These are phyloP conservation scores for Auricularia cornea DNA, from an alignment of 768 basidiomycete species.

Conservation along the genomic window DNA sequence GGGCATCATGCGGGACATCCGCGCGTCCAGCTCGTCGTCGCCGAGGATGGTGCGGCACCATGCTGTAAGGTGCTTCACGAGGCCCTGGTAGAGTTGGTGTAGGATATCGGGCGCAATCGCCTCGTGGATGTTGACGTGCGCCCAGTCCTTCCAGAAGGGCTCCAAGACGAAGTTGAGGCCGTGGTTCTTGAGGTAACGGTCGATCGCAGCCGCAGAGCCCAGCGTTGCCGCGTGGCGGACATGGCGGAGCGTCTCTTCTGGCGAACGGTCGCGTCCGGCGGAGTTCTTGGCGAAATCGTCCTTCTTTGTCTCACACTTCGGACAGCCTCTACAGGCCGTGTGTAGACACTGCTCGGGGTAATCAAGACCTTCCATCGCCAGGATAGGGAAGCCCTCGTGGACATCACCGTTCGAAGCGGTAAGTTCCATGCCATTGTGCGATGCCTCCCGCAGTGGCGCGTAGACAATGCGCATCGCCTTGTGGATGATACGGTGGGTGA, in stretches of 20 bases:
- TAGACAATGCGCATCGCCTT: constrained; percentile 27
- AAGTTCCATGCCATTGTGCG: constrained; percentile 26
- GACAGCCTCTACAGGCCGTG: constrained; percentile 2
- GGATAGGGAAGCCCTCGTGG: constrained; percentile 28
- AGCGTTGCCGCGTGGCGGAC: neutral
- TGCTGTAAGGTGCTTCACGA: constrained; percentile 33
- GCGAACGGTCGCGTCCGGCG: neutral
- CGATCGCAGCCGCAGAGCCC: neutral
- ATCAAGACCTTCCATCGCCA: constrained; percentile 22
- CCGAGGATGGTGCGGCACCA: constrained; percentile 23
- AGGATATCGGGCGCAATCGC: constrained; percentile 34
- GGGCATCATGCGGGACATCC: constrained; percentile 10
- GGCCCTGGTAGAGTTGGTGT: constrained; percentile 41
- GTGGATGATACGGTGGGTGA: constrained; percentile 26
- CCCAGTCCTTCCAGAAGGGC: constrained; percentile 37
- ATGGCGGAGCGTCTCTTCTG: neutral
- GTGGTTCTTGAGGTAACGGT: neutral
- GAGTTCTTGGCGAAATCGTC: neutral
- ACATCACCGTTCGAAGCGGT: constrained; percentile 27
- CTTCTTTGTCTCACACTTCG: neutral
- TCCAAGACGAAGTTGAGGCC: neutral
- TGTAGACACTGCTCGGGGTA: constrained; percentile 11
- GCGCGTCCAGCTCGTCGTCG: constrained; percentile 10
- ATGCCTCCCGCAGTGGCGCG: constrained; percentile 21
- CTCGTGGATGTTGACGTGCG: constrained; percentile 30